phyloP scores from a whole-genome alignment of 2,329 filamentous ascomycete species.

The Bipolaris gigantea region DNA sequence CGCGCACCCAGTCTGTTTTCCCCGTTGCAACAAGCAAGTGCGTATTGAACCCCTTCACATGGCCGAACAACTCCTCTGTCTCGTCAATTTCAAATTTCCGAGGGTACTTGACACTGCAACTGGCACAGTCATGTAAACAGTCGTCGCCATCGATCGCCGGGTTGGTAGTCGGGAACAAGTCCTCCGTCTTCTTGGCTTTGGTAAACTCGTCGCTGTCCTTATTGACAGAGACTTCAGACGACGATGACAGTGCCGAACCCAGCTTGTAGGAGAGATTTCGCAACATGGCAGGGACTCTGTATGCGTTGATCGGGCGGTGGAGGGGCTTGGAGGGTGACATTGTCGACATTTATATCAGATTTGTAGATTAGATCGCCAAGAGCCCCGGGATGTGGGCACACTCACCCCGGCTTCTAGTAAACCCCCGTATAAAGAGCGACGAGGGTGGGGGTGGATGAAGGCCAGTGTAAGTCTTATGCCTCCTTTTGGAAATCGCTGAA shows the following conservation, averaged over 20 bases:
- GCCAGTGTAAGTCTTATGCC: constrained; percentile 3
- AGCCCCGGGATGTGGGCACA: constrained; percentile 32
- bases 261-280: constrained; percentile 45
- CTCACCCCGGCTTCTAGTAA: constrained; percentile 13
- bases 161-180: constrained; percentile 74
- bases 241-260: constrained; percentile 34
- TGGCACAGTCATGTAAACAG: constrained; percentile 83
- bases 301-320: constrained; percentile 34
- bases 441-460: not conserved
- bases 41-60: constrained; percentile 83
- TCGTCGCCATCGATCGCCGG: constrained; percentile 83
- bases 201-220: constrained; percentile 49
- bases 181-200: constrained; percentile 51
- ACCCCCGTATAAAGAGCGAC: constrained; percentile 9
- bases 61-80: constrained; percentile 77
- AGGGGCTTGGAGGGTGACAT: constrained; percentile 21
- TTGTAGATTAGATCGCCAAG: constrained; percentile 45
- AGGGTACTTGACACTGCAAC: constrained; percentile 78
- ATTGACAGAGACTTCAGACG: constrained; percentile 33
- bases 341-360: constrained; percentile 36
- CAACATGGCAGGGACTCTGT: constrained; percentile 42
- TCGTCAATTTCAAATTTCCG: constrained; percentile 73
- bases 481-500: not conserved
- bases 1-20: constrained; percentile 90
- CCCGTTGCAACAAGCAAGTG: constrained; percentile 93